These are phyloP conservation scores for Plasmodium yoelii DNA, from an alignment of 169 alveolate species.

Conservation along the genomic window DNA sequence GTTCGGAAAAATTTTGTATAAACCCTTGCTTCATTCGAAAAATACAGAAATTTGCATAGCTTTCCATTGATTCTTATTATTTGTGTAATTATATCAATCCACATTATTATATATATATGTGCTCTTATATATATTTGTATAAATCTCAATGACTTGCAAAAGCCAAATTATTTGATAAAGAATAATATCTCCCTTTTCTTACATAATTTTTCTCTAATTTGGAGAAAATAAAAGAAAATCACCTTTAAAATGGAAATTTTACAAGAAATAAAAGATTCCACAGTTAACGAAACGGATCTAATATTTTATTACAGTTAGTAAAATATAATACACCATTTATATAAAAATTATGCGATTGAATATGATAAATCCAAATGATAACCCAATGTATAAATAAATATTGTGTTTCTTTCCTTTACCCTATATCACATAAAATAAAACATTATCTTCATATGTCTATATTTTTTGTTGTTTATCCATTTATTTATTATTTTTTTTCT, in stretches of 20 bases:
- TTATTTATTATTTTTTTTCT: conserved; percentile 7
- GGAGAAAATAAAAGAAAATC: neutral
- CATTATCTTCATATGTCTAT: neutral
- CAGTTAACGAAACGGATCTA: conserved; percentile 65
- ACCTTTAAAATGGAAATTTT: conserved; percentile 47
- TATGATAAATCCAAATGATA: neutral
- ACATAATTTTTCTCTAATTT: neutral
- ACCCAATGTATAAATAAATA: neutral
- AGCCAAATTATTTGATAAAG: too few relatives aligned
- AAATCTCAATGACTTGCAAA: too few relatives aligned
- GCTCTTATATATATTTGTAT: too few relatives aligned
- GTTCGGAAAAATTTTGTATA: too few relatives aligned
- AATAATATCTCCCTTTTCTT: too few relatives aligned
- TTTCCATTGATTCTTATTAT: too few relatives aligned
- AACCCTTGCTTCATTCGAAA: too few relatives aligned
- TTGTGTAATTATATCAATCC: too few relatives aligned
- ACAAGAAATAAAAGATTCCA: conserved; percentile 56
- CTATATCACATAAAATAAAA: neutral
- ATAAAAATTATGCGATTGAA: neutral
- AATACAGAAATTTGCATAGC: too few relatives aligned
- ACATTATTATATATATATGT: too few relatives aligned
- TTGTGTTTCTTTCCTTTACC: neutral
- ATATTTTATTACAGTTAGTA: conserved; percentile 60
- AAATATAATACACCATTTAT: neutral
- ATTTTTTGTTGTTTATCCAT: conserved; percentile 8